Evolutionary conservation across 2,329 filamentous ascomycete species (phyloP).

Genomic region (Hymenoscyphus salicellus): DNA sequence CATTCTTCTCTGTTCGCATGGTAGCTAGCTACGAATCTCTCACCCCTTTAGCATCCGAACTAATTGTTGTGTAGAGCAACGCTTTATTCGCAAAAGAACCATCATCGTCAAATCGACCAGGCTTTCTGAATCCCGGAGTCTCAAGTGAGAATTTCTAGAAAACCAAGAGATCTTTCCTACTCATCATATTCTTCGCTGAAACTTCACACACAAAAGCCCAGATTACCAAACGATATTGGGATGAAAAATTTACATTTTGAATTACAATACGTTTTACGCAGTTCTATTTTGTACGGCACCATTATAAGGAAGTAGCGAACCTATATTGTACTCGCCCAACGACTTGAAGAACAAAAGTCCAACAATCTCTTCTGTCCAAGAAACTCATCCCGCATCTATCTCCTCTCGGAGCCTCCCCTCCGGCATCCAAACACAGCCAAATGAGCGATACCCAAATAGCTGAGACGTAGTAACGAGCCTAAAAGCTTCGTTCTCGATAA

Average conservation of each 20-base stretch:
- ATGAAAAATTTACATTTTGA: slow-evolving; percentile 7
- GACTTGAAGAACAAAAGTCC: not conserved
- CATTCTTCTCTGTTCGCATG: no score
- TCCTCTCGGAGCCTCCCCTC: not conserved
- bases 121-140: not conserved
- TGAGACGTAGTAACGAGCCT: not conserved
- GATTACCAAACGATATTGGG: not conserved
- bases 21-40: no score
- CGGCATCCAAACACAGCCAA: not conserved
- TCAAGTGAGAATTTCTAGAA: not conserved
- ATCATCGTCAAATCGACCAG: not conserved
- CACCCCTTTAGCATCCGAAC: not conserved
- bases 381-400: not conserved
- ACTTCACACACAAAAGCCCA: not conserved
- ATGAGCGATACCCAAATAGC: not conserved
- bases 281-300: not conserved
- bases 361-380: not conserved
- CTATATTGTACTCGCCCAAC: slow-evolving; percentile 5
- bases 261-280: slow-evolving; percentile 11
- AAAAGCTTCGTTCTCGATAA: not conserved
- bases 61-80: not conserved
- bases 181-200: not conserved
- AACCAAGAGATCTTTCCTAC: not conserved
- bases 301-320: slow-evolving; percentile 7
- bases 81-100: not conserved